Evolutionary conservation across 2,329 filamentous ascomycete species (phyloP), one percentile per base, ranked within the genome.

Genomic region (Elsinoe perseae): DNA sequence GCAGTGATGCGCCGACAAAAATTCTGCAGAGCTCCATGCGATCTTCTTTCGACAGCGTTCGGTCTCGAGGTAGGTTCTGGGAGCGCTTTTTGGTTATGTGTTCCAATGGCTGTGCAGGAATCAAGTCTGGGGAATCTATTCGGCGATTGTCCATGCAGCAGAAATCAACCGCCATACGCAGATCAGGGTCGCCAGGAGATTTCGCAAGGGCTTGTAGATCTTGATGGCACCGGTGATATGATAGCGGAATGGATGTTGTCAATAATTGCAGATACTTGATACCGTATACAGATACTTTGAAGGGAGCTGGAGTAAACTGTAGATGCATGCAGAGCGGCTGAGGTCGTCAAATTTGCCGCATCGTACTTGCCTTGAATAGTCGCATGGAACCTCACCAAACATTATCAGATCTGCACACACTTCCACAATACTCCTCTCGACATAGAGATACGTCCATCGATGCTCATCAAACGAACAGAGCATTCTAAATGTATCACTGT

Each of bases 1-100:
- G 66, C 16, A 68, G 57, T 20, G 59, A 63, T 1, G 66, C 63
- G 16, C 63, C 60, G 21, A 65, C 61, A 48, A 67, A 64, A 27
- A 68, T 61, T 30, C 56, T 57, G 32, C 61, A 59, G 40, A 65
- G 56, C 34, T 60, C 57, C 14, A 58, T 28, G n/a, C 53, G 40
- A 34, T 56, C 53, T 18, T 42, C 53, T 36, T 9, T 23, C 1
- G 53, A 56, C 21, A 56, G 21, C 7, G 3, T 16, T 21, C 16
- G 18, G 14, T 54, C 14, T 18, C 38, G 20, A 23, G 38, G 52
- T 20, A 54, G 20, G 21, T 12, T 32, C 9, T 28, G 34, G 3
- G 18, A 36, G 9, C 30, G 28, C 48, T 32, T 38, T 20, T 14
- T 52, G 28, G 6, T 10, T 3, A 10, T 7, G 12, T 38, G 14